Base-by-base conservation (phyloP, 1,284 basidiomycete species). In the Trametes sp. region DNA sequence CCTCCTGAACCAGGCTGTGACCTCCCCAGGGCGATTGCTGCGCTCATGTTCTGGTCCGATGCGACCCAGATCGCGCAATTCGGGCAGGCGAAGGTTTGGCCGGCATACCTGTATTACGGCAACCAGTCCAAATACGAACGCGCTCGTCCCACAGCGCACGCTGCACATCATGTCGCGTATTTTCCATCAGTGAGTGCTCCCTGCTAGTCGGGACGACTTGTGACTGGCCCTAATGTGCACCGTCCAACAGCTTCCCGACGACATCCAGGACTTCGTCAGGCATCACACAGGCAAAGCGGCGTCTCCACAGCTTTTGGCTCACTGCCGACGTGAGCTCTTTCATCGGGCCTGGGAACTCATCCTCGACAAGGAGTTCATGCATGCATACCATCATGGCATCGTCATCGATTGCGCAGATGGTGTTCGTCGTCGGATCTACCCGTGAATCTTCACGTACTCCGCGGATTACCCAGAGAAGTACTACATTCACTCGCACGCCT, bases 381-480 rank as follows among this genome's bases (percentile, higher is more conserved):
- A 69, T n/a, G 71, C 61, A 54, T 74, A 65, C 45, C 61, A 48
- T 3, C 70, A 75, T 42, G 74, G 74, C 6, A 72, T 73, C 28
- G 59, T 76, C 10, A 66, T 77, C 19, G 57, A 53, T 9, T 72
- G 68, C 53, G 23, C 33, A 2, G 70, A 72, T 52, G 65, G 67
- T 10, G 46, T 71, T 16, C 14, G n/a, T 8, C 60, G 67, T 4
- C 59, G 64, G 4, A 33, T 71, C 6, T 72, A 61, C 46, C 70
- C 70, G 10, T 59, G 68, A 2, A 44, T 72, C 11, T 69, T 70
- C 54, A 67, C 57, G 2, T 69, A 72, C 36, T 67, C 66, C 9
- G 68, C 76, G 1, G 79, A 81, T 62, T 81, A 79, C 71, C 64
- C 68, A 4, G 70, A 72, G 57, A 69, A 69, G 69, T 66, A 36